Evolutionary conservation across 371 early-diverging fungal genomes (phyloP).

Genomic region (Capillidium heterosporum): DNA sequence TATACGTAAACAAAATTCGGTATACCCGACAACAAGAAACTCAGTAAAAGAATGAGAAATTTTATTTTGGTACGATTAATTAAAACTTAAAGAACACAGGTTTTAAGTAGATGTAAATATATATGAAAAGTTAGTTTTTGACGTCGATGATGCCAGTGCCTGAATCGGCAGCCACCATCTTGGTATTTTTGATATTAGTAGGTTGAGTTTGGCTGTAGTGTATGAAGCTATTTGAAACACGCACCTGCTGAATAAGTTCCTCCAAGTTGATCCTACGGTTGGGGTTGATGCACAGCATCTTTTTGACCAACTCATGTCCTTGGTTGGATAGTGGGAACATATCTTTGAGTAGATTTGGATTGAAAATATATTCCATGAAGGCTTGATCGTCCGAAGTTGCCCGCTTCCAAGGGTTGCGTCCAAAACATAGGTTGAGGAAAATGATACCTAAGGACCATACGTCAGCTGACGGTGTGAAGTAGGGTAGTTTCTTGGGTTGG

Average conservation of each 20-base stretch:
- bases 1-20: too few relatives aligned
- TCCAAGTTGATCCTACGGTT: background rate
- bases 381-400: conserved; percentile 28
- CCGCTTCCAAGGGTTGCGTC: conserved; percentile 65
- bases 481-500: conserved; percentile 10
- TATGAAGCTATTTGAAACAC: background rate
- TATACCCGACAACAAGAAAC: too few relatives aligned
- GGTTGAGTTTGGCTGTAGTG: background rate
- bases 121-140: too few relatives aligned
- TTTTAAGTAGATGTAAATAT: too few relatives aligned
- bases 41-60: too few relatives aligned
- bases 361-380: conserved; percentile 25
- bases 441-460: conserved; percentile 63
- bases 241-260: background rate
- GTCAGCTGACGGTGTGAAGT: conserved; percentile 46
- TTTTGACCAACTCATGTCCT: background rate
- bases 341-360: conserved; percentile 4
- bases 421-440: conserved; percentile 47
- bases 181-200: too few relatives aligned
- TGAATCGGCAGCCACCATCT: too few relatives aligned
- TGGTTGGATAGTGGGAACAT: conserved; percentile 4
- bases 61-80: too few relatives aligned
- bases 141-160: too few relatives aligned
- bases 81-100: too few relatives aligned
- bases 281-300: conserved; percentile 6